These are phyloP conservation scores for Fusarium buharicum DNA, from an alignment of 2,329 filamentous ascomycete genomes.

Conservation along the genomic window DNA sequence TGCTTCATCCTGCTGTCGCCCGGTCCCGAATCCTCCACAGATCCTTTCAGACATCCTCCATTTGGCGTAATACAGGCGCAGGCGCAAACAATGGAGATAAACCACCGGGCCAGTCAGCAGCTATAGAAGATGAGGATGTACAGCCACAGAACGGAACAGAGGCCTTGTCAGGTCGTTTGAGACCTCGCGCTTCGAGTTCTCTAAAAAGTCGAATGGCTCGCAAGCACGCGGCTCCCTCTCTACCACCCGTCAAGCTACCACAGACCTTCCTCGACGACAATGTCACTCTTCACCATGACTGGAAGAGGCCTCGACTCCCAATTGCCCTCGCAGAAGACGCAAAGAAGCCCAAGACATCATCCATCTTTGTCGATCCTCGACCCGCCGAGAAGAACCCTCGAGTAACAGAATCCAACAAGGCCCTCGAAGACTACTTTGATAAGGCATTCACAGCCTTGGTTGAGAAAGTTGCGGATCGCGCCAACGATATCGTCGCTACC, in stretches of 20 bases:
- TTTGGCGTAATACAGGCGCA: conserved; percentile 32
- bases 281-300: conserved; percentile 52
- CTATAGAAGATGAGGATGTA: conserved; percentile 43
- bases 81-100: conserved; percentile 44
- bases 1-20: conserved; percentile 43
- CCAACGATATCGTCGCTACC: conserved; percentile 18
- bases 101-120: conserved; percentile 43
- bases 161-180: conserved; percentile 42
- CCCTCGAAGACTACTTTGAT: conserved; percentile 49
- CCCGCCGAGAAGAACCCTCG: conserved; percentile 38
- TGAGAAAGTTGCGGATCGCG: conserved; percentile 33
- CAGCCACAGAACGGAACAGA: conserved; percentile 47
- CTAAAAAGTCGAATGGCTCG: conserved; percentile 49
- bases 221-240: conserved; percentile 50
- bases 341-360: conserved; percentile 47
- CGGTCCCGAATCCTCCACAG: conserved; percentile 33
- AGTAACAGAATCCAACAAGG: conserved; percentile 40
- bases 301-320: conserved; percentile 46
- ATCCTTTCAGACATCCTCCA: conserved; percentile 40
- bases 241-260: conserved; percentile 66
- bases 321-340: conserved; percentile 49
- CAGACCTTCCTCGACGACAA: conserved; percentile 65
- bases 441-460: conserved; percentile 40
- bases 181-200: conserved; percentile 40
- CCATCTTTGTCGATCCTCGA: conserved; percentile 43